Evolutionary conservation across 1,139 yeast species (phyloP).

Genomic region (Candida dubliniensis): DNA sequence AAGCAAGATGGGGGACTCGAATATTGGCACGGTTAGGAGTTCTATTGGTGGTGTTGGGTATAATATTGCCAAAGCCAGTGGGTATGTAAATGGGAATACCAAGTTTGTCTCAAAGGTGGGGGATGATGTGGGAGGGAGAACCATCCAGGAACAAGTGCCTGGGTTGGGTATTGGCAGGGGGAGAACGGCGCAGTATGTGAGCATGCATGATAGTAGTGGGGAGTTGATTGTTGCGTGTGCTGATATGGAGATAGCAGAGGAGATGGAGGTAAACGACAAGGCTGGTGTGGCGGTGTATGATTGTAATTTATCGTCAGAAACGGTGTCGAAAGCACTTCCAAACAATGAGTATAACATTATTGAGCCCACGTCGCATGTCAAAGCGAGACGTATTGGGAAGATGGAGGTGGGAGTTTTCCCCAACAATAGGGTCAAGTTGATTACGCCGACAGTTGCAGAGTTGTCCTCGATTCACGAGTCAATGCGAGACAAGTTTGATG

Average conservation of each 20-base stretch:
- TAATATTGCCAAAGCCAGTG: conserved; percentile 64
- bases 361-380: conserved; percentile 78
- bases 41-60: conserved; percentile 85
- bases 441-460: conserved; percentile 73
- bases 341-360: conserved; percentile 31
- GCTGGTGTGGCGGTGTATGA: conserved; percentile 61
- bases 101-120: conserved; percentile 64
- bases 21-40: conserved; percentile 60
- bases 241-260: conserved; percentile 69
- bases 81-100: conserved; percentile 23
- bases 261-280: conserved; percentile 39
- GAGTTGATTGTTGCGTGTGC: conserved; percentile 76
- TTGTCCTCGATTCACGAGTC: conserved; percentile 53
- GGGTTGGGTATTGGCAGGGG: conserved; percentile 18
- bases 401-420: conserved; percentile 32
- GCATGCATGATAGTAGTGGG: conserved; percentile 64
- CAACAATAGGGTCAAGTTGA: conserved; percentile 34
- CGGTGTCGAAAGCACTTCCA: conserved; percentile 27
- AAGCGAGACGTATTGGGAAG: conserved; percentile 45
- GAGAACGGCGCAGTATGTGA: conserved; percentile 69
- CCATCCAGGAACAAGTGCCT: conserved; percentile 33
- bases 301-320: conserved; percentile 58
- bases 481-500: conserved; percentile 47
- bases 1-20: conserved; percentile 58
- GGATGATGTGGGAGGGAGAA: conserved; percentile 52